phyloP scores from a whole-genome alignment of 805 yeast species.

The Spathaspora sp. region DNA sequence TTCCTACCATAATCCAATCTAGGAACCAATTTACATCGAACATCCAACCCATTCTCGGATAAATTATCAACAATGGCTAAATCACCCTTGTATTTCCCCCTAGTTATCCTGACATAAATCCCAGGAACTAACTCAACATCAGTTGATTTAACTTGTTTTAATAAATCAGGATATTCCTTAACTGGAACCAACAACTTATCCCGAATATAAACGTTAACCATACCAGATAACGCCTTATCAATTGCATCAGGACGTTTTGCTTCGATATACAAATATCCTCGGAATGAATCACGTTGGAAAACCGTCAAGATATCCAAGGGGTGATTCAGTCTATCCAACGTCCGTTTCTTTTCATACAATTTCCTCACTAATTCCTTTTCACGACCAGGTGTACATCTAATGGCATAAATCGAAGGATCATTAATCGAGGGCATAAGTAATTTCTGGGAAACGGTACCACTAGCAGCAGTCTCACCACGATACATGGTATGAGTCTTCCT shows the following conservation, averaged over 20 bases:
- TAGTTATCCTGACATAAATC: conserved; percentile 81
- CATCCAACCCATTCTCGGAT: conserved; percentile 93
- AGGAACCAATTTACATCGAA: conserved; percentile 88
- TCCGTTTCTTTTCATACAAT: conserved; percentile 77
- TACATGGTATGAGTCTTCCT: conserved; percentile 82
- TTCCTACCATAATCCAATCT: conserved; percentile 85
- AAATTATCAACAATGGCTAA: conserved; percentile 89
- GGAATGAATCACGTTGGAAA: conserved; percentile 90
- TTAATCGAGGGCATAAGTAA: conserved; percentile 91
- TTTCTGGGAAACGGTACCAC: conserved; percentile 78
- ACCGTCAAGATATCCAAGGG: conserved; percentile 85
- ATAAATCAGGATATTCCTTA: conserved; percentile 87
- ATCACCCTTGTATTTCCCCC: conserved; percentile 92
- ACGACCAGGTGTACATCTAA: conserved; percentile 87
- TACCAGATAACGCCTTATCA: conserved; percentile 80
- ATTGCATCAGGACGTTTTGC: conserved; percentile 93
- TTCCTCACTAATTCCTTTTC: conserved; percentile 89
- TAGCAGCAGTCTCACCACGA: conserved; percentile 72
- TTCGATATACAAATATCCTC: conserved; percentile 90
- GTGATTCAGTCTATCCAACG: conserved; percentile 66
- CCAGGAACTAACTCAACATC: conserved; percentile 91
- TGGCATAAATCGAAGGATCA: conserved; percentile 95
- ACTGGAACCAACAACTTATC: conserved; percentile 89
- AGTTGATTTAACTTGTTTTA: conserved; percentile 83
- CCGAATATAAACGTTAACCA: conserved; percentile 74